Conservation (phyloP, 371 early-diverging fungal species). For the Dinochytrium kinnereticum region DNA sequence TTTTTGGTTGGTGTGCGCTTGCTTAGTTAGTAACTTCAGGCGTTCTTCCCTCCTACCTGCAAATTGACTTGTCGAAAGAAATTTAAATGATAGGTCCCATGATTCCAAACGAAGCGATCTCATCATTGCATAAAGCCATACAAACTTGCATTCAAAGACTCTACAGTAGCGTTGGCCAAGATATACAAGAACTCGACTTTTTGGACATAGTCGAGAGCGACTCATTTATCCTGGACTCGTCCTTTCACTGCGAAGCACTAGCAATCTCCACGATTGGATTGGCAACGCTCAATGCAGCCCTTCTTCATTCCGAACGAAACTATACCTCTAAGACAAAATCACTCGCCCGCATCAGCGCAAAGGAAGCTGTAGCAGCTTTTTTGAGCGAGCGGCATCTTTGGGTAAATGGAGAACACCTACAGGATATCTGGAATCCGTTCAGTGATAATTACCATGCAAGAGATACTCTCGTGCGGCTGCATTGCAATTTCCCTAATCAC, state of each 20-base stretch:
- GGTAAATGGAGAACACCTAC: not conserved
- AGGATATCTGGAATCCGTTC: not conserved
- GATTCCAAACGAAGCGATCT: too few species aligned
- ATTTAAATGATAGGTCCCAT: too few species aligned
- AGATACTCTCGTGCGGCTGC: conserved; percentile 17
- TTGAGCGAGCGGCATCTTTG: not conserved
- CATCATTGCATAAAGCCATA: too few species aligned
- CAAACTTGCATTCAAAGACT: too few species aligned
- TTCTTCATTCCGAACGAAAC: not conserved
- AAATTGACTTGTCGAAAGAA: too few species aligned
- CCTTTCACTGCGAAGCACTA: not conserved
- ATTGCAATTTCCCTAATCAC: conserved; percentile 19
- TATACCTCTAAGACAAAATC: not conserved
- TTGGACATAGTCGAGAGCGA: not conserved
- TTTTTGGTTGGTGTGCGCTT: too few species aligned
- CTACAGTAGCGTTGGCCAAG: too few species aligned
- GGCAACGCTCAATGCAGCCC: not conserved
- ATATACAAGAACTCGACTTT: not conserved
- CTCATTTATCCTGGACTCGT: not conserved
- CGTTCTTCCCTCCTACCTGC: too few species aligned
- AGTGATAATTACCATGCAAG: conserved; percentile 11
- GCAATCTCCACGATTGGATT: not conserved
- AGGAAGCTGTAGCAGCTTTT: not conserved
- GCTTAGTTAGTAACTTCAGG: too few species aligned
- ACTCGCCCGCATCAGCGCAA: not conserved